Evolutionary conservation across 306 rosid species (phyloP).

Genomic region (Mucuna pruriens): DNA sequence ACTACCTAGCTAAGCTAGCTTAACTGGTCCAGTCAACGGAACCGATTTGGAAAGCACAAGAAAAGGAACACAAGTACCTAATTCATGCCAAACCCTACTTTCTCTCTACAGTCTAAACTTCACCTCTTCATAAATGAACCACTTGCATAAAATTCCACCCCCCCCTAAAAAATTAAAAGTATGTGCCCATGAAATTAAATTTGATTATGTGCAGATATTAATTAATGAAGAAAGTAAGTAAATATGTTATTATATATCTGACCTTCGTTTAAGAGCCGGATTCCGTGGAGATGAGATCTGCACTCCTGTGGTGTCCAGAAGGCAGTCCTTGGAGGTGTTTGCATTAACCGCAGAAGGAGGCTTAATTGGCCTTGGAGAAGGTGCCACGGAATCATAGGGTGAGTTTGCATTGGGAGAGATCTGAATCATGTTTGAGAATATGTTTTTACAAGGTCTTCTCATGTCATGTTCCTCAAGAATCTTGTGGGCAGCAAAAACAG

Average conservation of each 20-base stretch:
- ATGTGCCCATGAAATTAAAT: constrained; percentile 9
- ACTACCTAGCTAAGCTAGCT: constrained; percentile 4
- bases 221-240: background rate
- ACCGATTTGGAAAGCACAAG: constrained; percentile 24
- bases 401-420: constrained; percentile 70
- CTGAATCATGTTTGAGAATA: constrained; percentile 87
- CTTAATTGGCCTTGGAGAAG: constrained; percentile 51
- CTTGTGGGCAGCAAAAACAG: constrained; percentile 30
- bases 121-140: background rate
- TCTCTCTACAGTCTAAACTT: background rate
- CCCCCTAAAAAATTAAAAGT: background rate
- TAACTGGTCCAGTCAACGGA: constrained; percentile 36
- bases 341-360: constrained; percentile 49
- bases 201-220: constrained; percentile 18
- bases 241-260: background rate
- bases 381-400: constrained; percentile 44
- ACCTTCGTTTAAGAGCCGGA: constrained; percentile 87
- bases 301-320: constrained; percentile 50
- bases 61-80: constrained; percentile 35
- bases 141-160: constrained; percentile 9
- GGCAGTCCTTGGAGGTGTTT: constrained; percentile 53
- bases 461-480: constrained; percentile 29
- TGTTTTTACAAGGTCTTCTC: constrained; percentile 46
- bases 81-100: constrained; percentile 54
- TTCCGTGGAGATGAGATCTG: constrained; percentile 96